A percentile compares a stretch with the other conserved stretches of the same genome.
Conservation (phyloP, 2,329 filamentous ascomycete genomes). For the Diaporthe helianthi region DNA sequence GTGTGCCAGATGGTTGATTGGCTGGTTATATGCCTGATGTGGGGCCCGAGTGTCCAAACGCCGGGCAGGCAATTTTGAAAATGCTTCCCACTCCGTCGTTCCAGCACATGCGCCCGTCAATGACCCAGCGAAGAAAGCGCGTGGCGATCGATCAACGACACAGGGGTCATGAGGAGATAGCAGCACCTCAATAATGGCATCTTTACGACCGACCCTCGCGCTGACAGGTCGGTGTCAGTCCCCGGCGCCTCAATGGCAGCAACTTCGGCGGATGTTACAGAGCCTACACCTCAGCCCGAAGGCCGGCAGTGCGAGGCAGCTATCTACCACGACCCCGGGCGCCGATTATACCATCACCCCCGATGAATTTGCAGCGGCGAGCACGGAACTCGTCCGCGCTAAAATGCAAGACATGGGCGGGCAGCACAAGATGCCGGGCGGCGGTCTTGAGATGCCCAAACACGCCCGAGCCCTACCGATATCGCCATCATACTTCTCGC, state of each 20-base stretch:
- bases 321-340: conserved; percentile 28
- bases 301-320: conserved; percentile 24
- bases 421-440: conserved; percentile 40
- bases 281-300: conserved; percentile 30
- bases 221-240: conserved; percentile 33
- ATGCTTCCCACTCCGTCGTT: conserved; percentile 33
- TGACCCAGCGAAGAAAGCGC: conserved; percentile 2
- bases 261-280: conserved; percentile 32
- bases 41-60: not conserved
- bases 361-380: conserved; percentile 22
- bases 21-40: not conserved
- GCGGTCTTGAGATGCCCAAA: conserved; percentile 37
- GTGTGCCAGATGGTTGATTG: not conserved
- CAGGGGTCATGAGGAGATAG: conserved; percentile 34
- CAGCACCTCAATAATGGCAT: conserved; percentile 32
- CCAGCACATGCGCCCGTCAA: conserved; percentile 7
- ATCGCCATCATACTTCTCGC: conserved; percentile 95
- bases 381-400: not conserved
- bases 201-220: conserved; percentile 32
- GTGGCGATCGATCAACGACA: conserved; percentile 19
- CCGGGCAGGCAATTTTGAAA: conserved; percentile 13
- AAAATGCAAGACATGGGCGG: conserved; percentile 29
- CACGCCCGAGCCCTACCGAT: conserved; percentile 79
- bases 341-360: not conserved
- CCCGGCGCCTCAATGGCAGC: conserved; percentile 35